Evolutionary conservation across 1,284 basidiomycete genomes (phyloP).

Genomic region (Heterobasidion annosum): DNA sequence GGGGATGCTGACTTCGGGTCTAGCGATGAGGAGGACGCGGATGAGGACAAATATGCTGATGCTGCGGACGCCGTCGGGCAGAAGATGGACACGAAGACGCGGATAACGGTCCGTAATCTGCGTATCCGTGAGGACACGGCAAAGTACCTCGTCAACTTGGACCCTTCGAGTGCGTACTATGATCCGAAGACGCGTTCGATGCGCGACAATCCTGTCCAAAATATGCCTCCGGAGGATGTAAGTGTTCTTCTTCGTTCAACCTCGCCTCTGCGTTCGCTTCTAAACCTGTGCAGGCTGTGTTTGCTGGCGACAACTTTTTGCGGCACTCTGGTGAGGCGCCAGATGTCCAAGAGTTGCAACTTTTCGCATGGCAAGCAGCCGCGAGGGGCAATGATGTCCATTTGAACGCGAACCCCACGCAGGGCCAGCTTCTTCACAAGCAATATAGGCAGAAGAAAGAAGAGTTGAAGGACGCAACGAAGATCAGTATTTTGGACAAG

Average conservation of each 20-base stretch:
- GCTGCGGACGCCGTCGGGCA: conserved; percentile 96
- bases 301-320: conserved; percentile 95
- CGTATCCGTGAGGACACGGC: conserved; percentile 99
- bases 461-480: conserved; percentile 78
- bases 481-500: conserved; percentile 79
- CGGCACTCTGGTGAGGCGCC: conserved; percentile 87
- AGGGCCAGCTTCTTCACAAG: conserved; percentile 85
- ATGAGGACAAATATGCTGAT: conserved; percentile 96
- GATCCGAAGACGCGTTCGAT: conserved; percentile 99
- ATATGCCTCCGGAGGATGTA: conserved; percentile 80
- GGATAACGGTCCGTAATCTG: conserved; percentile 96
- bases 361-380: conserved; percentile 97
- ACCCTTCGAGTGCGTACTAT: conserved; percentile 94
- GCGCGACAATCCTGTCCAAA: conserved; percentile 88
- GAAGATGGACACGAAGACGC: conserved; percentile 95
- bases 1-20: conserved; percentile 92
- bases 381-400: conserved; percentile 92
- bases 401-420: conserved; percentile 93
- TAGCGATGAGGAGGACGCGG: conserved; percentile 90
- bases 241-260: conserved; percentile 16
- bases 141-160: conserved; percentile 97
- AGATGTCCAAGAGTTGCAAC: conserved; percentile 85
- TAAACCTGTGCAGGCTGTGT: conserved; percentile 52
- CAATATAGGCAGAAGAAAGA: conserved; percentile 93
- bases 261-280: conserved; percentile 4